Conservation (phyloP, 176 grass and related monocot genomes). For the Dactylis glomerata region DNA sequence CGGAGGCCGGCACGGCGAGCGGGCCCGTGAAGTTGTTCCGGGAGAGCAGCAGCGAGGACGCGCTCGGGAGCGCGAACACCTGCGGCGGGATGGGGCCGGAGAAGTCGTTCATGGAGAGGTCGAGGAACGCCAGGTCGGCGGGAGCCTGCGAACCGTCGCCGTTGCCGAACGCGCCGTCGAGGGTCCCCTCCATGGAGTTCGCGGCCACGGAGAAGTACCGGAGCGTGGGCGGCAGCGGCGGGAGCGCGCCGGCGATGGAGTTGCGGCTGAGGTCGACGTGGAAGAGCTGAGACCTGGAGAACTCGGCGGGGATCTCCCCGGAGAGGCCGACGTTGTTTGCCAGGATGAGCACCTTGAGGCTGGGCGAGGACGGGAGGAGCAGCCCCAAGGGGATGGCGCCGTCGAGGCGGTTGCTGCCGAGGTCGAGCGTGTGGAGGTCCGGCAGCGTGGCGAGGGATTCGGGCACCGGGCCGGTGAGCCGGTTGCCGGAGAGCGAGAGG, state of each 20-base stretch:
- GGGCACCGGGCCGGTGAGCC: constrained; percentile 51
- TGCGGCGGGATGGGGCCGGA: constrained; percentile 46
- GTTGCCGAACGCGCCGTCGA: constrained; percentile 45
- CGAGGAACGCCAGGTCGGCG: constrained; percentile 54
- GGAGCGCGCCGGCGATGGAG: constrained; percentile 45
- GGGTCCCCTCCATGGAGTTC: constrained; percentile 53
- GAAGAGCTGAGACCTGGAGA: constrained; percentile 46
- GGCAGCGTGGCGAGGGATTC: constrained; percentile 52
- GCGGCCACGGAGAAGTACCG: constrained; percentile 61
- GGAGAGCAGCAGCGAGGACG: constrained; percentile 59
- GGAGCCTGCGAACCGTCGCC: not conserved
- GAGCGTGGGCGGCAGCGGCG: constrained; percentile 41
- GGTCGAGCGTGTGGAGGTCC: constrained; percentile 87
- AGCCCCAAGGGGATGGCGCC: constrained; percentile 43
- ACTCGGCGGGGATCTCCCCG: constrained; percentile 42
- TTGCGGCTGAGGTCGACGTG: constrained; percentile 73
- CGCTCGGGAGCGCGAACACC: constrained; percentile 55
- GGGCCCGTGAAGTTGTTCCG: constrained; percentile 75
- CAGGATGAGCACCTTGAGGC: constrained; percentile 70
- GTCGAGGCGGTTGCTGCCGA: constrained; percentile 64
- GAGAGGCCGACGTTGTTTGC: constrained; percentile 63
- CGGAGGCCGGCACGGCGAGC: constrained; percentile 10
- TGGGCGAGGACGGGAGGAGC: constrained; percentile 51
- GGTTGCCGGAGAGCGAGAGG: constrained; percentile 62
- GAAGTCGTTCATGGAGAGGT: constrained; percentile 72